Conservation (phyloP, 1,139 yeast species). For the Komagataea norvegica region DNA sequence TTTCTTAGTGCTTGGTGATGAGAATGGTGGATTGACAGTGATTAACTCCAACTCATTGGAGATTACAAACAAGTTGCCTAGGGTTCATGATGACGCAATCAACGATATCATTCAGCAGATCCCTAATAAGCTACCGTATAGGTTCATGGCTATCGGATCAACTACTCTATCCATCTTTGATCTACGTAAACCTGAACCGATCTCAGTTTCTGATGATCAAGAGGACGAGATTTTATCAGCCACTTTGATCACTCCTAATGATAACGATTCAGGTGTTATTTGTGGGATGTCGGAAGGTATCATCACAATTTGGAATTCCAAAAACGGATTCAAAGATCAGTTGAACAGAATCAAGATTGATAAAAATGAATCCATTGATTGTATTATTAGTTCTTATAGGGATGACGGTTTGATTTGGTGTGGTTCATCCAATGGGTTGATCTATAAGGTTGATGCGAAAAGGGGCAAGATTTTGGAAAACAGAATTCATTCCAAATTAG, state of each 20-base stretch:
- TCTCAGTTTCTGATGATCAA: conserved; percentile 73
- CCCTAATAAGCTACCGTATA: conserved; percentile 71
- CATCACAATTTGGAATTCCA: conserved; percentile 83
- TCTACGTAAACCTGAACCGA: conserved; percentile 56
- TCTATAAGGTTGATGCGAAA: conserved; percentile 63
- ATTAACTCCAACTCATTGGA: conserved; percentile 50
- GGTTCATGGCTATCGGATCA: conserved; percentile 76
- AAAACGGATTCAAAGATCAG: conserved; percentile 70
- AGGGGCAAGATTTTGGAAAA: conserved; percentile 61
- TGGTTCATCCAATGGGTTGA: conserved; percentile 80
- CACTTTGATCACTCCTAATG: conserved; percentile 59
- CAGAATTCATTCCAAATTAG: conserved; percentile 56
- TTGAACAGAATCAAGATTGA: conserved; percentile 70
- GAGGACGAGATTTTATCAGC: conserved; percentile 85
- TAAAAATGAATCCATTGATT: conserved; percentile 72
- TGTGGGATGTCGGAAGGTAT: conserved; percentile 92
- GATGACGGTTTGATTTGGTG: conserved; percentile 72
- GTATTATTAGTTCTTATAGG: conserved; percentile 70
- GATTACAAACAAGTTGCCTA: conserved; percentile 39
- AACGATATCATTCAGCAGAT: conserved; percentile 61
- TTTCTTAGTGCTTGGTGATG: conserved; percentile 73
- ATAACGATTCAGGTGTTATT: conserved; percentile 54
- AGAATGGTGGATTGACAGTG: conserved; percentile 60
- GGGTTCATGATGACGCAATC: conserved; percentile 70
- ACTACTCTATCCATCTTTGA: conserved; percentile 81